Percentiles rank a stretch among this genome's conserved stretches.
phyloP scores from a whole-genome alignment of 179 eudicot genomes.

The Beta corolliflora region DNA sequence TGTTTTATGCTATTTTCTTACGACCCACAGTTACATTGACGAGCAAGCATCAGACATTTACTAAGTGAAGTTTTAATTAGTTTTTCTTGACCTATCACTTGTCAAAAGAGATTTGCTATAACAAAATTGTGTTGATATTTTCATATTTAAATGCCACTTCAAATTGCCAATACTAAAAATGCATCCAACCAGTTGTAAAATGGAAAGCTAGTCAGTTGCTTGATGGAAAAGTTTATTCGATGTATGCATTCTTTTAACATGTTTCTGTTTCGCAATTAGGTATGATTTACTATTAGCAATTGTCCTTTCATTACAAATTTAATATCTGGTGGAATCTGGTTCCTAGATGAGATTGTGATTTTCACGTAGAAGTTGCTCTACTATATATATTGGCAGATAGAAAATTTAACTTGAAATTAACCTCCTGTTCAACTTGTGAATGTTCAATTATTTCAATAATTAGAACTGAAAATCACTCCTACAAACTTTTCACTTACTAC shows the following conservation, averaged over 20 bases:
- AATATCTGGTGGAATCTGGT: not conserved
- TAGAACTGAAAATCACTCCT: not conserved
- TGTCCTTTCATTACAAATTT: not conserved
- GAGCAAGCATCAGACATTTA: not conserved
- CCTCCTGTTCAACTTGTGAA: no score
- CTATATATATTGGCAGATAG: not conserved
- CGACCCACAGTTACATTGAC: no score
- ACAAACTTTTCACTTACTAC: no score
- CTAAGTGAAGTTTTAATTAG: not conserved
- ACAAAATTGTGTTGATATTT: not conserved
- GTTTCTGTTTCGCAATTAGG: not conserved
- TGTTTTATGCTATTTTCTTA: no score
- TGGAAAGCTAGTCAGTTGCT: not conserved
- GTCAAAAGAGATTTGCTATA: not conserved
- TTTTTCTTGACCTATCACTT: not conserved
- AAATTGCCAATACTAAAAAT: not conserved
- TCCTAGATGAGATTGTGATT: not conserved
- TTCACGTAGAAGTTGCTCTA: not conserved
- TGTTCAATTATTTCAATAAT: no score
- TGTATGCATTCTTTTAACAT: not conserved
- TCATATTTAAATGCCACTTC: not conserved
- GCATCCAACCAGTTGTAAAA: not conserved
- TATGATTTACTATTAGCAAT: not conserved
- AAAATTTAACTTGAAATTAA: no score
- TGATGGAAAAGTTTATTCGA: constrained; percentile 2